phyloP scores from a whole-genome alignment of 495 filamentous ascomycete species.

The Opeltia flavorubescens region DNA sequence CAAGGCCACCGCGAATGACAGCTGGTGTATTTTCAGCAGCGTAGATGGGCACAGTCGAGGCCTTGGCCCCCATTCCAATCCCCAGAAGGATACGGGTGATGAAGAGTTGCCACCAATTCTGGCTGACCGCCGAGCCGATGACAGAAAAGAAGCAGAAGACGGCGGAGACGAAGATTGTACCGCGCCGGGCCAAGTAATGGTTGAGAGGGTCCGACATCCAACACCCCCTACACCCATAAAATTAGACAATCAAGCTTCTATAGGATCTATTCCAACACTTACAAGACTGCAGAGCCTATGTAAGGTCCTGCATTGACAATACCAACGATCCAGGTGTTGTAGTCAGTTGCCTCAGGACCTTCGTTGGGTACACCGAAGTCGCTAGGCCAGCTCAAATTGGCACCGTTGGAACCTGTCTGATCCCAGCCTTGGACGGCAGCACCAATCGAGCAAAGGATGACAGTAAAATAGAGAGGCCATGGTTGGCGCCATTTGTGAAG shows the following conservation, averaged over 20 bases:
- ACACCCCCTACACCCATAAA: conserved; percentile 28
- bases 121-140: conserved; percentile 39
- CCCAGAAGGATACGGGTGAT: conserved; percentile 43
- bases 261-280: conserved; percentile 1
- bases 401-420: conserved; percentile 62
- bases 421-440: conserved; percentile 62
- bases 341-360: conserved; percentile 4
- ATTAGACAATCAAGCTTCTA: not conserved
- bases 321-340: conserved; percentile 47
- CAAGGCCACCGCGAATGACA: conserved; percentile 44
- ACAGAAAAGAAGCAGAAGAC: conserved; percentile 45
- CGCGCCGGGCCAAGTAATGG: conserved; percentile 39
- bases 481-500: conserved; percentile 54
- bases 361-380: conserved; percentile 41
- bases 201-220: conserved; percentile 50
- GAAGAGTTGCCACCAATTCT: conserved; percentile 46
- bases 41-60: conserved; percentile 47
- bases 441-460: conserved; percentile 55
- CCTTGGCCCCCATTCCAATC: conserved; percentile 53
- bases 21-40: conserved; percentile 48
- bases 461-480: conserved; percentile 49
- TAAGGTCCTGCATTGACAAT: conserved; percentile 44
- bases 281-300: conserved; percentile 24
- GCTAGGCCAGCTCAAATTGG: conserved; percentile 47
- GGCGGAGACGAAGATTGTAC: conserved; percentile 45